A percentile compares a stretch with the other conserved stretches of the same genome.
Conservation (phyloP, 2,329 filamentous ascomycete genomes). For the Myriosclerotinia duriaeana region DNA sequence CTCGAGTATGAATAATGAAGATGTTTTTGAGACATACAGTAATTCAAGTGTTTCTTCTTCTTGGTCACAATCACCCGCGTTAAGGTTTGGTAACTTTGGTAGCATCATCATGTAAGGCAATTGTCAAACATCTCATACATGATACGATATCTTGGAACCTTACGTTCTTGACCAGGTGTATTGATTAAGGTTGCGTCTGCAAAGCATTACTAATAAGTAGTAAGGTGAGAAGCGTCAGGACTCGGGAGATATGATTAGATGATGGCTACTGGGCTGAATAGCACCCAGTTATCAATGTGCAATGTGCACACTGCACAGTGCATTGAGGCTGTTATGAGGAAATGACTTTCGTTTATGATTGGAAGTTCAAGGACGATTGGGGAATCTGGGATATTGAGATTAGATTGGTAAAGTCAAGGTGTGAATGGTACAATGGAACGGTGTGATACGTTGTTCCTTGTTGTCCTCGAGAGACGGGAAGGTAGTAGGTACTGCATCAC, state of each 20-base stretch:
- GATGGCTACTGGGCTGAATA: not conserved
- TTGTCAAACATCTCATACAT: slow-evolving; percentile 5
- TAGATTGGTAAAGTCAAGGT: not conserved
- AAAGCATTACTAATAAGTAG: too few relatives aligned
- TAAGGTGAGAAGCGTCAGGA: not conserved
- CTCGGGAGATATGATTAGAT: not conserved
- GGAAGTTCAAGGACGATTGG: not conserved
- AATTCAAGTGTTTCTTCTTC: not conserved
- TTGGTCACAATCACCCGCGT: not conserved
- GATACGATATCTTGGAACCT: not conserved
- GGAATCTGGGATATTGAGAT: not conserved
- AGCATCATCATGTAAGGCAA: slow-evolving; percentile 9
- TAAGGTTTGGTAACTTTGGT: not conserved
- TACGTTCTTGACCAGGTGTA: not conserved
- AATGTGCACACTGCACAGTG: too few relatives aligned
- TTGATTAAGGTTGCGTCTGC: not conserved
- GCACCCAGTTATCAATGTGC: not conserved
- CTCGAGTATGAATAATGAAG: not conserved
- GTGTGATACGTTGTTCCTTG: not conserved
- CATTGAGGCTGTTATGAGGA: too few relatives aligned
- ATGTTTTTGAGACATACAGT: not conserved
- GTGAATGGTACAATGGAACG: not conserved
- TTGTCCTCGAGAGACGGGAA: not conserved
- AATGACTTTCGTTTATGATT: not conserved
- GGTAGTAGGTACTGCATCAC: too few relatives aligned